Percentiles rank a stretch among this genome's conserved stretches.
phyloP scores from a whole-genome alignment of 495 filamentous ascomycete genomes.

The Hypoxylon subgilvum region DNA sequence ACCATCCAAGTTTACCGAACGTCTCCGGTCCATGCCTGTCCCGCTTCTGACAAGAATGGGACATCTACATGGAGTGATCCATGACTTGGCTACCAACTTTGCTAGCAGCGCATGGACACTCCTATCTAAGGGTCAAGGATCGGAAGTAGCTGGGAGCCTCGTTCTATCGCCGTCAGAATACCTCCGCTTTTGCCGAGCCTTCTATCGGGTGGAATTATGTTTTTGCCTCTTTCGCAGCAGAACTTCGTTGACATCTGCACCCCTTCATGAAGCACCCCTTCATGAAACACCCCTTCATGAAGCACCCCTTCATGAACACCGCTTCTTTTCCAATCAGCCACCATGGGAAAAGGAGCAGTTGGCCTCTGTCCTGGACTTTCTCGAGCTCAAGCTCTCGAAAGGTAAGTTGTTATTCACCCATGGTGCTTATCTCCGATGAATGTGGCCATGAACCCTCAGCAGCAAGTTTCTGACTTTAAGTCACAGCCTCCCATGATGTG shows the following conservation, averaged over 20 bases:
- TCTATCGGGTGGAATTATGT: slow-evolving; percentile 25
- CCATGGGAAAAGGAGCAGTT: slow-evolving; percentile 28
- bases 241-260: not conserved
- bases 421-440: slow-evolving; percentile 12
- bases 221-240: slow-evolving; percentile 17
- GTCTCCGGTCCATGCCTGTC: slow-evolving; percentile 18
- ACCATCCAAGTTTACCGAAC: slow-evolving; percentile 23
- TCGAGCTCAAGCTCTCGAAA: slow-evolving; percentile 20
- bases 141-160: slow-evolving; percentile 17
- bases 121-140: slow-evolving; percentile 18
- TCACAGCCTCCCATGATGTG: slow-evolving; percentile 18
- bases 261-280: slow-evolving; percentile 13
- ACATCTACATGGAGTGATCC: slow-evolving; percentile 14
- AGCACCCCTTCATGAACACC: too few relatives aligned
- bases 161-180: slow-evolving; percentile 20
- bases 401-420: slow-evolving; percentile 12
- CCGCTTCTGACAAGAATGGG: slow-evolving; percentile 23
- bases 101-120: slow-evolving; percentile 20
- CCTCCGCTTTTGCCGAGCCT: slow-evolving; percentile 21
- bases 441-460: slow-evolving; percentile 8
- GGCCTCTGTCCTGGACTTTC: slow-evolving; percentile 17
- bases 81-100: slow-evolving; percentile 16
- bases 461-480: slow-evolving; percentile 13
- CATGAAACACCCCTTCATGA: too few relatives aligned
- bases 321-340: slow-evolving; percentile 15